A percentile compares a stretch with the other conserved stretches of the same genome.
These are phyloP conservation scores for Boletus eberwhitei DNA, from an alignment of 768 basidiomycete genomes.

Conservation along the genomic window DNA sequence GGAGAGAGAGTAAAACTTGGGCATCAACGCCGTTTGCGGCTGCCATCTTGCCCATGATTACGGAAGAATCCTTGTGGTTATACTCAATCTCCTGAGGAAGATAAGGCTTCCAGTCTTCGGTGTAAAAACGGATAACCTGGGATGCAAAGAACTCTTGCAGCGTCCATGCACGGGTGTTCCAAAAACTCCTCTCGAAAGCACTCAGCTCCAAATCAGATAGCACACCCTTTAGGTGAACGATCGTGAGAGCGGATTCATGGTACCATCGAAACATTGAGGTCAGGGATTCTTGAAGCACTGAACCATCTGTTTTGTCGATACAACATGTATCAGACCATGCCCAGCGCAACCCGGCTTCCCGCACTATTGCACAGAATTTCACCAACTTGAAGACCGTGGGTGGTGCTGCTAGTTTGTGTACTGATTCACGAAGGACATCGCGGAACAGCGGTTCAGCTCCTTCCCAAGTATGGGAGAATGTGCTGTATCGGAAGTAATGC, in stretches of 20 bases:
- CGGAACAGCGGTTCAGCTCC: background rate
- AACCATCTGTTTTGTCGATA: conserved; percentile 7
- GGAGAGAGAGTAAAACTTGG: background rate
- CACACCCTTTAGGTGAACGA: background rate
- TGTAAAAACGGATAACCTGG: background rate
- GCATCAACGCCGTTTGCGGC: background rate
- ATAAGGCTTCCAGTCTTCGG: background rate
- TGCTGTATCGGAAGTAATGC: background rate
- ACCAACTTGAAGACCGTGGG: background rate
- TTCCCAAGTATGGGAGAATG: conserved; percentile 11
- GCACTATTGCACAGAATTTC: background rate
- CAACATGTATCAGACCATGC: conserved; percentile 16
- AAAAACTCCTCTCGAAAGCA: background rate
- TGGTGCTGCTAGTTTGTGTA: background rate
- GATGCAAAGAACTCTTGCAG: background rate
- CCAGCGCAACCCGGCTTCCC: background rate
- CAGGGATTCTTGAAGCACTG: background rate
- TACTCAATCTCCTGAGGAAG: background rate
- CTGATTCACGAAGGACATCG: background rate
- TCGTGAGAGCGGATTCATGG: background rate
- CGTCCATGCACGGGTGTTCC: background rate
- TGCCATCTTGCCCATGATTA: background rate
- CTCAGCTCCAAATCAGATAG: background rate
- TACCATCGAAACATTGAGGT: background rate
- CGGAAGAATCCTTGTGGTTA: background rate